Base-by-base conservation (phyloP, 164 flowering plant species). In the Umbellularia californica region DNA sequence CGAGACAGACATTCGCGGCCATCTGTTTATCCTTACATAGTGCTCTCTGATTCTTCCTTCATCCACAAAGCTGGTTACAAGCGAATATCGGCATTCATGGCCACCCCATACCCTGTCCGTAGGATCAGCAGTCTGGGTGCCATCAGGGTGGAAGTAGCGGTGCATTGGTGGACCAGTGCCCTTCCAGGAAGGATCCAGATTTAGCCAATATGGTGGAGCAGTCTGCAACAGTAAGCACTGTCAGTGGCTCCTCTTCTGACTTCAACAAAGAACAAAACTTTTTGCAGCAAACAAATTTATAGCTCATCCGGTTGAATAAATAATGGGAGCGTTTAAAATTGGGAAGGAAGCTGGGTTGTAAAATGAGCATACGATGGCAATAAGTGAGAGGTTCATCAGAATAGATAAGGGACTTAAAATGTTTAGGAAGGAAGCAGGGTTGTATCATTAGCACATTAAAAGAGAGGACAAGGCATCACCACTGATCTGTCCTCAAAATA, bases 91-190 rank as follows among this genome's bases (percentile, higher is more conserved):
- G 71, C 91, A 81, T 70, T 91, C 95, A 72, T 93, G 96, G 41
- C 98, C 95, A 33, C 97, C 98, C 96, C 94, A 93, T 0, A 89
- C 91, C 76, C 68, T 71, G 81, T 93, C 98, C 52, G 70, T 85
- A 47, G 83, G 85, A 75, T 91, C 93, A 68, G 93, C 95, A 69
- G 84, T 86, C 73, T 78, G 88, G 80, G 89, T 83, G 50, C 96
- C 97, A 78, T 89, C 91, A 2, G 80, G 87, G 75, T 91, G 94
- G 84, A 93, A 93, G 80, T 90, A 88, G 7, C 91, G 90, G 50
- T 80, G 92, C 95, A 91, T 84, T 7, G 74, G 87, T 64, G 85
- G 87, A 28, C 90, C 88, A 13, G 77, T 81, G 15, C 93, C 92
- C 50, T 70, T 81, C 98, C 98, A 91, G 73, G 82, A 88, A 7